phyloP scores from a whole-genome alignment of 441 rosid species.

The Erodium texanum region DNA sequence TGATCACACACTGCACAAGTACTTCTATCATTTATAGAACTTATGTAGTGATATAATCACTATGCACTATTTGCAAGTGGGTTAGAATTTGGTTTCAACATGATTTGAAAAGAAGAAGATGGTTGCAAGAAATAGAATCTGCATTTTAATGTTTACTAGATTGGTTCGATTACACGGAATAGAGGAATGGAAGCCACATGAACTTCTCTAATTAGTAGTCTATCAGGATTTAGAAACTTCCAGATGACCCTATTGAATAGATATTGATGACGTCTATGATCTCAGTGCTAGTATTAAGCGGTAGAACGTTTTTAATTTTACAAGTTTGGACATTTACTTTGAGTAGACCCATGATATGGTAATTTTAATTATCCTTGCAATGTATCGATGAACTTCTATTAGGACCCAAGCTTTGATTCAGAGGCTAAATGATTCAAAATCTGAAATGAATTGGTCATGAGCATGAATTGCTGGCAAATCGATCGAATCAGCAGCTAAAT shows the following conservation, averaged over 20 bases:
- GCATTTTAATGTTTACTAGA: not conserved
- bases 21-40: not conserved
- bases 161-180: not conserved
- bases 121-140: not conserved
- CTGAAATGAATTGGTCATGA: too few species aligned
- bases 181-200: not conserved
- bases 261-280: not conserved
- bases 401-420: too few species aligned
- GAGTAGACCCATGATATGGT: not conserved
- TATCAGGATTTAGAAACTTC: constrained; percentile 1
- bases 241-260: not conserved
- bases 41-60: not conserved
- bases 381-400: too few species aligned
- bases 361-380: not conserved
- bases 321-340: not conserved
- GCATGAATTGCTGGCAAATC: too few species aligned
- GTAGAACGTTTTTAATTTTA: not conserved
- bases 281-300: not conserved
- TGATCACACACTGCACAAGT: too few species aligned
- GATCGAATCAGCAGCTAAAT: too few species aligned
- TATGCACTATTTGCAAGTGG: not conserved
- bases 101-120: too few species aligned
- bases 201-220: not conserved
- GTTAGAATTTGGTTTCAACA: too few species aligned
- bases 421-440: too few species aligned